Conservation (phyloP, 257 asterid genomes). For the Solanum acaule region DNA sequence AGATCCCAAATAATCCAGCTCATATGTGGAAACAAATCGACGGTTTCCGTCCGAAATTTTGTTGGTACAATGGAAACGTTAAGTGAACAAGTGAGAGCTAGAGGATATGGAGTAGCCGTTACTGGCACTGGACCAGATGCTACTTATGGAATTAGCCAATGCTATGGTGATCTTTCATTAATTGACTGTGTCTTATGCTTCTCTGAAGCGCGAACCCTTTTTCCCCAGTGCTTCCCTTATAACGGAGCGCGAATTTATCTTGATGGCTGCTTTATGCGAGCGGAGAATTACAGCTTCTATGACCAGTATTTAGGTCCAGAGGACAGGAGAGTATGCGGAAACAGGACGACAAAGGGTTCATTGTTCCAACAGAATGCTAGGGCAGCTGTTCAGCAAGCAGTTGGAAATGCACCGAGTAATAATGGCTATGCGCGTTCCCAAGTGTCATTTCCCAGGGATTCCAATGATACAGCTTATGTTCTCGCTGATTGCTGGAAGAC, state of each 20-base stretch:
- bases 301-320: slow-evolving; percentile 20
- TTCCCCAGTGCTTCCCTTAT: slow-evolving; percentile 5
- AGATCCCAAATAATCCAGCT: slow-evolving; percentile 2
- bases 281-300: slow-evolving; percentile 8
- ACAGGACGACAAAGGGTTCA: slow-evolving; percentile 17
- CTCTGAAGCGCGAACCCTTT: slow-evolving; percentile 3
- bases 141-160: slow-evolving; percentile 10
- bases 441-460: slow-evolving; percentile 10
- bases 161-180: slow-evolving; percentile 19
- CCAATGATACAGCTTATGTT: slow-evolving; percentile 32
- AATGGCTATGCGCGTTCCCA: slow-evolving; percentile 36
- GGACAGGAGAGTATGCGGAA: slow-evolving; percentile 49
- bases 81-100: neutral
- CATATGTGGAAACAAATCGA: neutral
- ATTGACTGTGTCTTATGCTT: slow-evolving; percentile 11
- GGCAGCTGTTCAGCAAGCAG: slow-evolving; percentile 31
- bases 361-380: slow-evolving; percentile 26
- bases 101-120: slow-evolving; percentile 2
- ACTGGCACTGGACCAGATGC: slow-evolving; percentile 4
- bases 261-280: slow-evolving; percentile 19
- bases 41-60: neutral
- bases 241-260: slow-evolving; percentile 4
- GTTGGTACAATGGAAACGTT: neutral
- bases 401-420: slow-evolving; percentile 22
- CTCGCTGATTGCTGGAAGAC: slow-evolving; percentile 65